A percentile compares a stretch with the other conserved stretches of the same genome.
These are phyloP conservation scores for Ophiostoma ulmi DNA, from an alignment of 2,329 filamentous ascomycete species.

Conservation along the genomic window DNA sequence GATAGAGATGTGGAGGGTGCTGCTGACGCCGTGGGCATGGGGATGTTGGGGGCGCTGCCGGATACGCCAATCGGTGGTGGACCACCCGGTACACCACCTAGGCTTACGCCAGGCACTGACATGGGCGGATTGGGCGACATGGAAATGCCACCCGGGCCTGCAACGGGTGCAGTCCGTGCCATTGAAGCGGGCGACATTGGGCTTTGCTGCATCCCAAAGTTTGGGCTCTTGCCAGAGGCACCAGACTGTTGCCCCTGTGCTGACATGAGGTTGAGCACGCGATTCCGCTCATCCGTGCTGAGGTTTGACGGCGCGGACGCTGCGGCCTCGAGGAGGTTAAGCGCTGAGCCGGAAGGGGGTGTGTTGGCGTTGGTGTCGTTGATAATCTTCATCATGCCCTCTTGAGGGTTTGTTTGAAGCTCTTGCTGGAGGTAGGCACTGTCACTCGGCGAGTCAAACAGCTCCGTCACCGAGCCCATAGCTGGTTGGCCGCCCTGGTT, in stretches of 20 bases:
- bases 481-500: constrained; percentile 21
- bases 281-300: constrained; percentile 53
- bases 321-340: constrained; percentile 54
- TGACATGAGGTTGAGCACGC: constrained; percentile 58
- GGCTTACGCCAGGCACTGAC: constrained; percentile 1
- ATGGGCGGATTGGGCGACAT: constrained; percentile 18
- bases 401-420: constrained; percentile 53
- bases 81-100: neutral
- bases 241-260: constrained; percentile 33
- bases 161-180: constrained; percentile 10
- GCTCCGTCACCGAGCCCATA: constrained; percentile 56
- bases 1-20: constrained; percentile 35
- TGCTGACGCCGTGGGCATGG: constrained; percentile 14
- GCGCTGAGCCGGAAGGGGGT: constrained; percentile 34
- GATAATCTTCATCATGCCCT: constrained; percentile 61
- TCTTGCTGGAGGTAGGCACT: constrained; percentile 51
- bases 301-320: constrained; percentile 52
- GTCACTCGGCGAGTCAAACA: constrained; percentile 49
- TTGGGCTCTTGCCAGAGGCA: neutral
- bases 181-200: constrained; percentile 21
- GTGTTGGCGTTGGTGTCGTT: constrained; percentile 57
- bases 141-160: constrained; percentile 20
- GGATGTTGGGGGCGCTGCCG: constrained; percentile 19
- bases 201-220: constrained; percentile 17
- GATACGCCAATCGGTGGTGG: neutral